A percentile compares a stretch with the other conserved stretches of the same genome.
Evolutionary conservation across 1,139 yeast species (phyloP).

Genomic region (Candida tetrigidarum): DNA sequence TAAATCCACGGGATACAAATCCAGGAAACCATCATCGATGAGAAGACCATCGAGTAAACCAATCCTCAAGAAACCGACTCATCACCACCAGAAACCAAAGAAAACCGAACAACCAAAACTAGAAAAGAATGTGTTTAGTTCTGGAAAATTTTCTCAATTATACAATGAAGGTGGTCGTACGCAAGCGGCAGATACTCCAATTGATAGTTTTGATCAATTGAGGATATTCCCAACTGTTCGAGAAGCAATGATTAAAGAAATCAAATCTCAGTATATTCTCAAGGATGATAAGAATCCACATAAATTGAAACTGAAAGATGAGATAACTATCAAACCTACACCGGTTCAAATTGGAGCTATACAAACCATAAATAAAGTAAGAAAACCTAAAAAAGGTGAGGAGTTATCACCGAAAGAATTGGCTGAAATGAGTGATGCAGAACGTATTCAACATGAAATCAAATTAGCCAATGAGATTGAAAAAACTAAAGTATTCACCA

Average conservation of each 20-base stretch:
- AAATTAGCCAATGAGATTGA: slow-evolving; percentile 34
- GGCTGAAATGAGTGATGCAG: slow-evolving; percentile 26
- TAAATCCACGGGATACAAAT: background rate
- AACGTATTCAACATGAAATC: slow-evolving; percentile 31
- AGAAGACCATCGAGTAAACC: background rate
- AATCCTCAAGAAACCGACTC: background rate
- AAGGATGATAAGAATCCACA: slow-evolving; percentile 33
- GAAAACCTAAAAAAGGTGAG: slow-evolving; percentile 21
- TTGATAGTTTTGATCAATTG: slow-evolving; percentile 65
- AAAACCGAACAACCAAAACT: slow-evolving; percentile 7
- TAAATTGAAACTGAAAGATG: slow-evolving; percentile 23
- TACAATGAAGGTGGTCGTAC: slow-evolving; percentile 16
- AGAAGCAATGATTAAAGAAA: slow-evolving; percentile 61
- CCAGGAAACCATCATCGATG: background rate
- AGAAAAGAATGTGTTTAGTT: slow-evolving; percentile 12
- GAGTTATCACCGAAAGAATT: slow-evolving; percentile 22
- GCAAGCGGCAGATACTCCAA: slow-evolving; percentile 31
- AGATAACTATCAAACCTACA: slow-evolving; percentile 40
- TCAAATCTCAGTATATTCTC: slow-evolving; percentile 51
- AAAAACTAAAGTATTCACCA: slow-evolving; percentile 64
- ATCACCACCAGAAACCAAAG: background rate
- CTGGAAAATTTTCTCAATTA: slow-evolving; percentile 33
- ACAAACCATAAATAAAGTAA: slow-evolving; percentile 44
- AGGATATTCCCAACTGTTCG: slow-evolving; percentile 72
- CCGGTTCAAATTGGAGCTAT: slow-evolving; percentile 52